Base-by-base conservation (phyloP, 1,284 basidiomycete species). In the Singerocomus rubriflavus region DNA sequence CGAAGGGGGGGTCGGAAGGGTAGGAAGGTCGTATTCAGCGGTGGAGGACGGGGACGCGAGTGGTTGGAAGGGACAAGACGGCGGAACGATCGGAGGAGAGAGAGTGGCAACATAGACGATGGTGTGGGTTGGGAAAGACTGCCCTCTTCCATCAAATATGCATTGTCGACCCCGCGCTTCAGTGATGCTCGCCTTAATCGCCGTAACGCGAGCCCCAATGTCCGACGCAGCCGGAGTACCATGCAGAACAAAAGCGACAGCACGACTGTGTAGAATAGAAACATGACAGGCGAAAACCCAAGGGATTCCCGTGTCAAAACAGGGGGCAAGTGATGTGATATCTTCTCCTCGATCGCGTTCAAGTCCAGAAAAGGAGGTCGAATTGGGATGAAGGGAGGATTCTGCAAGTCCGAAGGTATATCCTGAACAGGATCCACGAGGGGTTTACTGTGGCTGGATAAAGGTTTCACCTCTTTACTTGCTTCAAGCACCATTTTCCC, bases 401-500 rank as follows among this genome's bases (percentile, higher is more conserved):
- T 63, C 27, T 71, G 70, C 36, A 71, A 60, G 54, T 65, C 67
- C 13, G 78, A 66, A 9, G 80, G 75, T 44, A 81, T 74, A 57
- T 81, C 80, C 46, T 86, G 83, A 41, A 88, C 73, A 4, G 87
- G 85, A 58, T 90, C 88, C 32, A 76, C 77, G 17, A 90, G 66
- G 8, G 86, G 86, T 41, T 71, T 74, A 32, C 72, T 70, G 10
- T 73, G 62, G 41, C 73, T 73, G 4, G 71, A 71, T 33, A 71
- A 61, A 11, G 81, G 71, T 7, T 80, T 79, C 3, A 91, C 81
- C 62, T 89, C 90, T 58, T 88, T 91, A 71, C 89, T 93, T 10
- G 96, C 96, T 71, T 98, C 96, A 33, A 98, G 78, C 0, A 99
- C 93, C 84, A 98, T 98, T 70, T 98, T 98, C 40, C 97, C 96